phyloP scores from a whole-genome alignment of 2,329 filamentous ascomycete genomes.

The Aspergillus tubingensis region DNA sequence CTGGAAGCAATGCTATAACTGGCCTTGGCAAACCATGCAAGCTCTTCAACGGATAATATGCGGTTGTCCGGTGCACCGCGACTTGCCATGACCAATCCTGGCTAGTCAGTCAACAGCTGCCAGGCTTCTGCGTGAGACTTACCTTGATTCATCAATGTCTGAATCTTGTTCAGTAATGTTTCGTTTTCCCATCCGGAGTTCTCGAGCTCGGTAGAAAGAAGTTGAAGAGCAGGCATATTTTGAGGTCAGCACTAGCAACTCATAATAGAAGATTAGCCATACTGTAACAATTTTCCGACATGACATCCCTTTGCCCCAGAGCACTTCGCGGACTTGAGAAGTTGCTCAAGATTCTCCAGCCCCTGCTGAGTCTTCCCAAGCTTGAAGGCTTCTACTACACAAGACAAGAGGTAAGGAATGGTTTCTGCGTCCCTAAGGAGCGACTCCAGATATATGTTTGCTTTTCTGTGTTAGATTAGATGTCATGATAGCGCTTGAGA shows the following conservation, averaged over 20 bases:
- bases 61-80: slow-evolving; percentile 45
- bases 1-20: slow-evolving; percentile 76
- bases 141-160: slow-evolving; percentile 57
- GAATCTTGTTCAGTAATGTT: slow-evolving; percentile 52
- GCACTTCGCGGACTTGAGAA: slow-evolving; percentile 60
- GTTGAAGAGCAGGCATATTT: slow-evolving; percentile 46
- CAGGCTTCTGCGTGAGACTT: slow-evolving; percentile 9
- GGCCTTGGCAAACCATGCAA: slow-evolving; percentile 83
- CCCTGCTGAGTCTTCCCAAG: slow-evolving; percentile 63
- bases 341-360: slow-evolving; percentile 59
- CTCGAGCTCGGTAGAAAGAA: slow-evolving; percentile 49
- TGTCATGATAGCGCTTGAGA: neutral
- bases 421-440: slow-evolving; percentile 59
- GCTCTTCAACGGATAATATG: slow-evolving; percentile 63
- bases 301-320: slow-evolving; percentile 54
- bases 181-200: slow-evolving; percentile 25
- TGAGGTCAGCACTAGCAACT: slow-evolving; percentile 14
- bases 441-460: slow-evolving; percentile 59
- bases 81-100: slow-evolving; percentile 36
- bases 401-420: slow-evolving; percentile 72
- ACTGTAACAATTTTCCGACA: slow-evolving; percentile 66
- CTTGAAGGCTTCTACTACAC: slow-evolving; percentile 73
- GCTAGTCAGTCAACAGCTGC: neutral
- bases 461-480: slow-evolving; percentile 50
- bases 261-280: slow-evolving; percentile 30